Conservation (phyloP, 192 early-diverging fungal species). For the Coemansia sp. region DNA sequence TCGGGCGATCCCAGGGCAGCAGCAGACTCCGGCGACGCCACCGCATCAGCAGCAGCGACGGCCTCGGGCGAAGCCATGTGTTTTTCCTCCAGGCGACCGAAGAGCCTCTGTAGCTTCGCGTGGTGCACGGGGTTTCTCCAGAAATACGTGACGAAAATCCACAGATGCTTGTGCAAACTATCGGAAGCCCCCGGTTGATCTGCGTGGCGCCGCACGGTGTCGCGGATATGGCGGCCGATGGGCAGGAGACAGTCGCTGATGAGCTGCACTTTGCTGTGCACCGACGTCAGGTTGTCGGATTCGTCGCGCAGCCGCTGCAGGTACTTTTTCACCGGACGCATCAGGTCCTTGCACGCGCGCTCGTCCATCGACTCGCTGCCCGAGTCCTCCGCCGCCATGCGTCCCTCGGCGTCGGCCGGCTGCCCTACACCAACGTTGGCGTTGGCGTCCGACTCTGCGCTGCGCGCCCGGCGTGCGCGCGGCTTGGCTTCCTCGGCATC, state of each 20-base stretch:
- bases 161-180: slow-evolving; percentile 58
- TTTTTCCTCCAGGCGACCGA: slow-evolving; percentile 54
- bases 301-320: slow-evolving; percentile 59
- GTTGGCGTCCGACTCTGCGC: slow-evolving; percentile 33
- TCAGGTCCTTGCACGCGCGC: slow-evolving; percentile 61
- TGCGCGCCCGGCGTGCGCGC: slow-evolving; percentile 19
- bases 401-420: no score
- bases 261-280: slow-evolving; percentile 53
- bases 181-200: no score
- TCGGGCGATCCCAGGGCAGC: no score
- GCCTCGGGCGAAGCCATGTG: slow-evolving; percentile 12
- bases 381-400: slow-evolving; percentile 16
- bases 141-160: slow-evolving; percentile 68
- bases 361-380: slow-evolving; percentile 57
- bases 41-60: no score
- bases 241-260: slow-evolving; percentile 59
- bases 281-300: slow-evolving; percentile 50
- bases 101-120: slow-evolving; percentile 54
- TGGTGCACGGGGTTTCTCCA: slow-evolving; percentile 62
- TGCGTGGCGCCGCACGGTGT: slow-evolving; percentile 42
- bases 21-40: no score
- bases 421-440: no score
- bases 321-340: slow-evolving; percentile 64
- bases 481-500: slow-evolving; percentile 58
- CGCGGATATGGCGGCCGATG: slow-evolving; percentile 53